phyloP scores from a whole-genome alignment of 1,139 yeast genomes.

The Casaregolazyma lundiana region DNA sequence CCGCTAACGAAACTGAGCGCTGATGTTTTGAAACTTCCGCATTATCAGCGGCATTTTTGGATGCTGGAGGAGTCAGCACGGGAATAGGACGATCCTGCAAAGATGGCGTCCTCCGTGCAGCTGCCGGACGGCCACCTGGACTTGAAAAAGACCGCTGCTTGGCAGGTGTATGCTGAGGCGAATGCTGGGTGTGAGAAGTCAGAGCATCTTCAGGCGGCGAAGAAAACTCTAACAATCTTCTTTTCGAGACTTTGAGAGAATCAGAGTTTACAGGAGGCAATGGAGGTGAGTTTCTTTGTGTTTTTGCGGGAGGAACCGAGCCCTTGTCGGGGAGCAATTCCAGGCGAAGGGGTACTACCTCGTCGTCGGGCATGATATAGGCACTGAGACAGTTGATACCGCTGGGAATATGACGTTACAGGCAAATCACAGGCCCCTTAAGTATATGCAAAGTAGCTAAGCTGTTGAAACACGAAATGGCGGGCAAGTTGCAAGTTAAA shows the following conservation, averaged over 20 bases:
- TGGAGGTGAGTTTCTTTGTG: conserved; percentile 19
- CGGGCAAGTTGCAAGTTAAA: neutral
- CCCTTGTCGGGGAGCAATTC: conserved; percentile 3
- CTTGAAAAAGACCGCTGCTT: conserved; percentile 27
- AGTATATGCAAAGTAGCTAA: neutral
- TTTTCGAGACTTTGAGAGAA: conserved; percentile 25
- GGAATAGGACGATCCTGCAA: conserved; percentile 31
- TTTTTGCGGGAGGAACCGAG: conserved; percentile 19
- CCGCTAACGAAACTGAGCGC: neutral
- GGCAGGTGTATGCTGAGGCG: conserved; percentile 23
- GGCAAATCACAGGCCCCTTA: neutral
- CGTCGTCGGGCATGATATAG: conserved; percentile 2
- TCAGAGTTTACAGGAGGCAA: conserved; percentile 24
- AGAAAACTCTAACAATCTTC: conserved; percentile 25
- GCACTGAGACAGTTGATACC: neutral
- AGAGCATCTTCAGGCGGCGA: conserved; percentile 17
- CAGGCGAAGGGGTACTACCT: conserved; percentile 2
- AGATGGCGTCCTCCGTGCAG: conserved; percentile 27
- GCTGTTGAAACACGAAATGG: neutral
- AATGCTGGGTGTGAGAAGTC: conserved; percentile 1
- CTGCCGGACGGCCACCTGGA: conserved; percentile 16
- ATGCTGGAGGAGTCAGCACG: conserved; percentile 28
- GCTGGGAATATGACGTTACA: neutral
- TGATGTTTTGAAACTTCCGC: neutral
- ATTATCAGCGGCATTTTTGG: conserved; percentile 6